Base-by-base conservation (phyloP, 2,329 filamentous ascomycete species). In the Aspergillus melleus region DNA sequence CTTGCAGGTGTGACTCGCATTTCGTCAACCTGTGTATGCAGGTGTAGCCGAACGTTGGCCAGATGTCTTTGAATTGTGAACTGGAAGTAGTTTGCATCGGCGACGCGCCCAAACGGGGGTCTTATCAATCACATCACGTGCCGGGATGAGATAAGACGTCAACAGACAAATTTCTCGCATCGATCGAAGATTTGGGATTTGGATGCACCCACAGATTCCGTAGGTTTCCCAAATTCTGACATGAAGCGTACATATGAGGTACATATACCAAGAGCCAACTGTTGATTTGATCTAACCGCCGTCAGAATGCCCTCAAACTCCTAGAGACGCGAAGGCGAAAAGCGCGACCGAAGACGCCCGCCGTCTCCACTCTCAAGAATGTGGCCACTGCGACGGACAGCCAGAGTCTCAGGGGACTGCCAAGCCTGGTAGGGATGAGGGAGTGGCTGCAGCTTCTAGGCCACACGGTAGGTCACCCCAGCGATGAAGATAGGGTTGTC, bases 361-460 rank as follows among this genome's bases (percentile, higher is more conserved):
- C 24, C 12, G 36, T 54, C 52, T 30, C 39, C 14, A 42, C 60
- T n/a, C 24, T 42, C 9, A 39, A 39, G 6, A 39, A 47, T 36
- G 19, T 42, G 44, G 55, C 20, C 30, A 59, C 47, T 16, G 26
- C 56, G 44, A 56, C 49, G 22, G 60, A 29, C 19, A 61, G 36
- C 16, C 55, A 59, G 36, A 58, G 60, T 50, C 57, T 68, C 10
- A 68, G 54, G 54, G 71, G 70, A 3, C 55, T 64, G 10, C 72
- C 73, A 3, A 73, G 70, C 49, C 58, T 75, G 32, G 55, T 63
- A 32, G 71, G 70, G 16, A 75, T 75, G 72, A 65, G 63, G 22
- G 67, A 70, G 44, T 75, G 72, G 73, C 64, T 75, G 32, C 60
- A 65, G 30, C 16, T 53, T 19, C 54, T 76, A 26, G 73, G 72